Evolutionary conservation across 257 asterid species (phyloP).

Genomic region (Handroanthus guayacan): DNA sequence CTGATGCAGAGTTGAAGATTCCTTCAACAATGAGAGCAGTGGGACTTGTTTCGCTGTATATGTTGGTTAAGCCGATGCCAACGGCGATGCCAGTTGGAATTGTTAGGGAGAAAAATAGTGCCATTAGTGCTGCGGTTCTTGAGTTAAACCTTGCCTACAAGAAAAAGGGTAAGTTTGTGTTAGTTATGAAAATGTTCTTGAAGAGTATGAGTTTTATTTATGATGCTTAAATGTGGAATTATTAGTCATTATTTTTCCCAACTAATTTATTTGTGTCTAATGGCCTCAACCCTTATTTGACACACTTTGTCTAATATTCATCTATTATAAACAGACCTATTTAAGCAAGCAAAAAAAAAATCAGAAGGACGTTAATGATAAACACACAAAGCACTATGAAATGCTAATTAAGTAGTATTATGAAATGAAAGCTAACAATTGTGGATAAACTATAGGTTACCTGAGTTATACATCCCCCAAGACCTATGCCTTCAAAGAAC

Average conservation of each 20-base stretch:
- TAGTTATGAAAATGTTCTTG: too few relatives aligned
- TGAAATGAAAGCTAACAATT: background rate
- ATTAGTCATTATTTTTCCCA: too few relatives aligned
- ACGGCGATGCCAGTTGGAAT: slow-evolving; percentile 43
- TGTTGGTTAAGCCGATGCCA: slow-evolving; percentile 46
- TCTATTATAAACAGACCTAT: too few relatives aligned
- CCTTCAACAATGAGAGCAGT: slow-evolving; percentile 41
- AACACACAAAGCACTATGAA: background rate
- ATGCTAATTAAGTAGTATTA: background rate
- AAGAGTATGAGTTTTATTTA: too few relatives aligned
- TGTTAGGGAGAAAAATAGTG: slow-evolving; percentile 46
- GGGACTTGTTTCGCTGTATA: slow-evolving; percentile 43
- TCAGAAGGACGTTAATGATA: background rate
- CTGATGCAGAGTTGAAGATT: slow-evolving; percentile 48
- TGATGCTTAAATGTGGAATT: too few relatives aligned
- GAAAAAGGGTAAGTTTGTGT: background rate
- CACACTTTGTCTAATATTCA: too few relatives aligned
- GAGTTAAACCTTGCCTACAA: slow-evolving; percentile 44
- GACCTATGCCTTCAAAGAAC: slow-evolving; percentile 61
- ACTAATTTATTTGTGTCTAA: too few relatives aligned
- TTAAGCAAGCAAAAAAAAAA: too few relatives aligned
- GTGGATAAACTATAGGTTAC: slow-evolving; percentile 12
- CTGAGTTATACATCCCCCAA: slow-evolving; percentile 59
- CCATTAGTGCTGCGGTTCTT: slow-evolving; percentile 37
- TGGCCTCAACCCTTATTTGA: too few relatives aligned